A percentile compares a stretch with the other conserved stretches of the same genome.
phyloP scores from a whole-genome alignment of 2,329 filamentous ascomycete genomes.

The Neonectria magnoliae region DNA sequence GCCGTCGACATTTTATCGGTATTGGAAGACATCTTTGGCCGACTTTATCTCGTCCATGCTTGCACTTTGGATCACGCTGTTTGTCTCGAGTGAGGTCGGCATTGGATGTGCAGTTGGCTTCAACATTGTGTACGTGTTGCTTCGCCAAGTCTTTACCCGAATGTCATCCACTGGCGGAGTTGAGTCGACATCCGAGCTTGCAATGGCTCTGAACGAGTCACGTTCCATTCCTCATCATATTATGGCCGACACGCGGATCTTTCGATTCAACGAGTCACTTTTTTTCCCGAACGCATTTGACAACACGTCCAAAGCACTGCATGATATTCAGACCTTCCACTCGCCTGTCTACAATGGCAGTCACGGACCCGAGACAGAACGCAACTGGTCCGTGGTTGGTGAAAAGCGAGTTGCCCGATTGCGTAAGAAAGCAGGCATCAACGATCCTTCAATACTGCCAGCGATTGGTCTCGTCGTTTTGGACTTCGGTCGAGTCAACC shows the following conservation, averaged over 20 bases:
- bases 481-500: constrained; percentile 62
- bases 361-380: constrained; percentile 45
- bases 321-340: constrained; percentile 58
- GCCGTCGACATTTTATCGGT: constrained; percentile 67
- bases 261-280: constrained; percentile 65
- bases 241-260: constrained; percentile 62
- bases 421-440: constrained; percentile 51
- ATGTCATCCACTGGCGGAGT: constrained; percentile 44
- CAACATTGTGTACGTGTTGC: constrained; percentile 69
- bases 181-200: constrained; percentile 43
- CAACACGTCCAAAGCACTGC: constrained; percentile 59
- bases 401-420: constrained; percentile 58
- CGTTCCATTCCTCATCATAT: constrained; percentile 41
- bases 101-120: constrained; percentile 70
- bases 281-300: constrained; percentile 71
- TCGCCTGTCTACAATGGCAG: constrained; percentile 51
- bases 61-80: constrained; percentile 71
- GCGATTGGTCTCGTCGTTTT: constrained; percentile 61
- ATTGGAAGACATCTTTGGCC: constrained; percentile 71
- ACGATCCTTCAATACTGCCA: constrained; percentile 42
- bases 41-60: constrained; percentile 73
- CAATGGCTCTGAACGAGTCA: constrained; percentile 23
- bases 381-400: constrained; percentile 65
- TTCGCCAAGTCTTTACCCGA: constrained; percentile 66
- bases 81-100: constrained; percentile 68